phyloP scores from a whole-genome alignment of 352 stramenopile species.

The Phytophthora crassamura region DNA sequence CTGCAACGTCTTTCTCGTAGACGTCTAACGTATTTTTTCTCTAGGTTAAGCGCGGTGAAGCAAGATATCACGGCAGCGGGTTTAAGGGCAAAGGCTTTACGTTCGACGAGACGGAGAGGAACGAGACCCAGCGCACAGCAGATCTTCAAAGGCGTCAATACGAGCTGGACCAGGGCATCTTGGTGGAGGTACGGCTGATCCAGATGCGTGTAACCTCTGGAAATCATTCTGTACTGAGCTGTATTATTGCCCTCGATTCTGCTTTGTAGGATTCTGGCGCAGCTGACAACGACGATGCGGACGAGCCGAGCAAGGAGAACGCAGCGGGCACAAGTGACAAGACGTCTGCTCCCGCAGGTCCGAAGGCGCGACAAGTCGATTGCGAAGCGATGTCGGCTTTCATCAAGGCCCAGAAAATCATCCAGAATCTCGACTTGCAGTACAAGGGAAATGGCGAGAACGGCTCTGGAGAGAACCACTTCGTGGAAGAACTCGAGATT shows the following conservation, averaged over 20 bases:
- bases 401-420: constrained; percentile 87
- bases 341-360: constrained; percentile 14
- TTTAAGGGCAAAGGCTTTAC: constrained; percentile 99
- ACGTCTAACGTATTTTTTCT: constrained; percentile 4
- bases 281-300: constrained; percentile 64
- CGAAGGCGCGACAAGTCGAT: constrained; percentile 42
- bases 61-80: constrained; percentile 95
- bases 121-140: constrained; percentile 94
- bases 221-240: constrained; percentile 9
- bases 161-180: constrained; percentile 86
- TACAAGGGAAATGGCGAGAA: constrained; percentile 68
- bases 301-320: constrained; percentile 46
- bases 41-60: constrained; percentile 94
- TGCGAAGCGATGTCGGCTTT: constrained; percentile 75
- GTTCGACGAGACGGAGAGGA: constrained; percentile 98
- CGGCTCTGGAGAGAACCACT: constrained; percentile 65
- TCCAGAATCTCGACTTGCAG: constrained; percentile 82
- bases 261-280: constrained; percentile 49
- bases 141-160: constrained; percentile 93
- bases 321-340: constrained; percentile 25
- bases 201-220: neutral
- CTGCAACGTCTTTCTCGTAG: neutral
- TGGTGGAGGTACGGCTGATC: constrained; percentile 60
- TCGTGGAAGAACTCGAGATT: constrained; percentile 93
- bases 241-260: constrained; percentile 9